Conservation (phyloP, 257 asterid genomes). For the Echium plantagineum region DNA sequence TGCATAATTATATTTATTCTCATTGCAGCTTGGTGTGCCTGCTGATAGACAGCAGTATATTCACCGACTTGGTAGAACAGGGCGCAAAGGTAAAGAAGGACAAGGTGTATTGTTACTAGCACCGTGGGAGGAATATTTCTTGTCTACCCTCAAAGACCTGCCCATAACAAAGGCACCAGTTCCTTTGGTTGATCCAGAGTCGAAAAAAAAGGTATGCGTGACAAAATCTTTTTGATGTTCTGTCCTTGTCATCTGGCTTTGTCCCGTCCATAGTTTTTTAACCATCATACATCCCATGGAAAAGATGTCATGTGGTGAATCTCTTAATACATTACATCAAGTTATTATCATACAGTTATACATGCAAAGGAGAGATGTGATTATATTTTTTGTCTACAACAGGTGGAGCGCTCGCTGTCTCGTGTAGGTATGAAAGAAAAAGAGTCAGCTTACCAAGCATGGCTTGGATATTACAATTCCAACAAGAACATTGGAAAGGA, state of each 20-base stretch:
- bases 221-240: too few relatives aligned
- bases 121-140: slow-evolving; percentile 94
- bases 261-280: background rate
- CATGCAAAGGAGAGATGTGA: background rate
- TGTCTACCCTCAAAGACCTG: slow-evolving; percentile 65
- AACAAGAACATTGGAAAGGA: slow-evolving; percentile 56
- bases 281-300: background rate
- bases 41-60: slow-evolving; percentile 85
- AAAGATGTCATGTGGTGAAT: background rate
- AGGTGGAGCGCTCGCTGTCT: slow-evolving; percentile 70
- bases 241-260: background rate
- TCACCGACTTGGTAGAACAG: slow-evolving; percentile 95
- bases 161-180: slow-evolving; percentile 68
- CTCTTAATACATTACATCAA: too few relatives aligned
- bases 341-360: background rate
- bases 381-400: background rate
- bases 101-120: slow-evolving; percentile 80
- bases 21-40: slow-evolving; percentile 71
- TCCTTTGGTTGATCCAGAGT: slow-evolving; percentile 75
- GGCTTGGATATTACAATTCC: slow-evolving; percentile 91
- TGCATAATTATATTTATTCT: background rate
- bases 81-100: slow-evolving; percentile 95
- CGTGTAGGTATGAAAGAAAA: slow-evolving; percentile 74
- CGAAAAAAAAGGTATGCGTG: slow-evolving; percentile 46
- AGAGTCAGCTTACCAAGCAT: slow-evolving; percentile 94